Base-by-base conservation (phyloP, 1,284 basidiomycete genomes). In the Ceratobasidium papillatum region DNA sequence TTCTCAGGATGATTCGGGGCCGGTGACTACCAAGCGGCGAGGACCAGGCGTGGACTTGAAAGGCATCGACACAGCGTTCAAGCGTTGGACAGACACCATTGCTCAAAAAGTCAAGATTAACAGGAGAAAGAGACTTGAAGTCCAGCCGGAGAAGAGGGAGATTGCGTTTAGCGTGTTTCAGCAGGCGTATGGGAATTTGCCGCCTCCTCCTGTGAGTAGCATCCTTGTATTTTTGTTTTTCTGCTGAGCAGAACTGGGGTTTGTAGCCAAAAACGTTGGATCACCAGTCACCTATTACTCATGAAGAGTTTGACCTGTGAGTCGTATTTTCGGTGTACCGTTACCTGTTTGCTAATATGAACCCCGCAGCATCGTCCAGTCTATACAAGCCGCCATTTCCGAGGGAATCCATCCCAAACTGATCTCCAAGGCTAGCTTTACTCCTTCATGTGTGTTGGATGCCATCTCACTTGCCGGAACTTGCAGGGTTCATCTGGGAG, bases 351-450 rank as follows among this genome's bases (percentile, higher is more conserved):
- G 36, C 36, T 66, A 11, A 75, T 75, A 72, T 78, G 69, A 79
- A 59, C 47, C 71, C 34, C 77, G 36, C 80, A 93, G 91, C 63
- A 80, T 92, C 14, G 88, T 89, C 12, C 84, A 89, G 78, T 87
- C 88, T 51, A 89, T 94, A 36, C 89, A 87, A 78, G 84, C 82
- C 73, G 91, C 93, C 12, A 93, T 96, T 78, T 77, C 83, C 3
- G 89, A 90, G 43, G 93, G 92, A 17, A 86, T 94, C 59, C 93
- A 96, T 78, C 94, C 94, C 1, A 94, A 94, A 81, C 92, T 96
- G 87, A 96, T 95, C 72, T 83, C 87, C 3, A 94, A 94, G 58
- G 68, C 36, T n/a, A 14, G 54, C n/a, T 1, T 61, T 61, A 32
- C 36, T 38, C 32, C 30, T 19, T 41, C 32, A 38, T 27, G 61